Conservation (phyloP, 352 stramenopile genomes). For the Phytophthora ramorum region DNA sequence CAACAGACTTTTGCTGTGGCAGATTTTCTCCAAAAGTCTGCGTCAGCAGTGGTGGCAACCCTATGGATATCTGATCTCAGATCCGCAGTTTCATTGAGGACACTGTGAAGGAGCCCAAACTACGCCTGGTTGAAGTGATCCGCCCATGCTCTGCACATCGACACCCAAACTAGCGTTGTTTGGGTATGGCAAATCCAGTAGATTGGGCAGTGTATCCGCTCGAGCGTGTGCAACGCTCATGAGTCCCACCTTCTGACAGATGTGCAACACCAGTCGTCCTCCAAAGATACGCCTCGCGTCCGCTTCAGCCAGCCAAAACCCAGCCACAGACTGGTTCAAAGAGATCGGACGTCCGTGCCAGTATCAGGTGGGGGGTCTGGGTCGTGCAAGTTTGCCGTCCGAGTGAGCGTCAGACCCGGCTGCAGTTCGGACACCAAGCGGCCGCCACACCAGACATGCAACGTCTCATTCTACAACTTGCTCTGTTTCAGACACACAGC, state of each 20-base stretch:
- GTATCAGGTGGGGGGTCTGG: no score
- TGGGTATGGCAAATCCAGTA: neutral
- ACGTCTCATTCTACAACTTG: slow-evolving; percentile 27
- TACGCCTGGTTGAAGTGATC: slow-evolving; percentile 6
- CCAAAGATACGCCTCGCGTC: neutral
- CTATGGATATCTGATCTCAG: slow-evolving; percentile 19
- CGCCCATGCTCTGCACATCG: neutral
- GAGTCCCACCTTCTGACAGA: slow-evolving; percentile 16
- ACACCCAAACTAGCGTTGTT: slow-evolving; percentile 6
- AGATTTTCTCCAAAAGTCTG: no score
- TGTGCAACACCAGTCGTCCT: slow-evolving; percentile 6
- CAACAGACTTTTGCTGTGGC: no score
- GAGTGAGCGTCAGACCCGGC: neutral
- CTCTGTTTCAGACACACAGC: slow-evolving; percentile 20
- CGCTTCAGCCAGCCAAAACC: neutral
- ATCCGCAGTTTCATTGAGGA: slow-evolving; percentile 11
- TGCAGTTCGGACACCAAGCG: neutral
- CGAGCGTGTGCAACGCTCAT: slow-evolving; percentile 2
- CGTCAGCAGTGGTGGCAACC: no score
- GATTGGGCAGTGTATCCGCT: slow-evolving; percentile 14
- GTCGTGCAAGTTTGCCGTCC: neutral
- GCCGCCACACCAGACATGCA: neutral
- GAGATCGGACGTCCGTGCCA: neutral
- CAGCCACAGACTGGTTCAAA: neutral
- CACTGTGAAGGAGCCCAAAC: slow-evolving; percentile 6